Base-by-base conservation (phyloP, 2,329 filamentous ascomycete genomes). In the Epichloe aotearoae region DNA sequence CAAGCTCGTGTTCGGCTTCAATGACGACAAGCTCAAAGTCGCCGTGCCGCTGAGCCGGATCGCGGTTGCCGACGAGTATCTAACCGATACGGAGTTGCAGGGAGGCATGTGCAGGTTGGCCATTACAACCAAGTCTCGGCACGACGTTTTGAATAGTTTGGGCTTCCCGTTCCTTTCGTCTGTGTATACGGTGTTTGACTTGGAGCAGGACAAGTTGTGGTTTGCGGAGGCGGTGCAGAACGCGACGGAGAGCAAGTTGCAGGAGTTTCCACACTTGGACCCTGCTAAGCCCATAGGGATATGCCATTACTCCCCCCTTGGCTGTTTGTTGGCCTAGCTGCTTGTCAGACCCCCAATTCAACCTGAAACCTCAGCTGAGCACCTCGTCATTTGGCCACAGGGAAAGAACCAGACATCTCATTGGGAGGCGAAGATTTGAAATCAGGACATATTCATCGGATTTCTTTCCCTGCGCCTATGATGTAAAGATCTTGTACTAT, bases 241-340 rank as follows among this genome's bases (percentile, higher is more conserved):
- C 26, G 3, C 43, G n/a, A 45, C 43, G 23, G 14, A 30, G 17
- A 38, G 14, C 12, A 59, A 46, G 15, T 4, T 42, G 39, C 15
- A 3, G 17, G 39, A 42, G 39, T 20, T 42, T 12, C 39, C 39
- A 2, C 1, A 23, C 8, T 23, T 23, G 23, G 6, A 6, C 5
- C 5, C 23, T 6, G 23, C 2, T 0, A 23, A 23, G 23, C 5
- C 5, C 5, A 1, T 1, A 5, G 2, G 5, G 4, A 23, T 23
- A 5, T 23, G 20, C 20, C 19, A 19, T 19, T 1, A 5, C 20
- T 23, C 20, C 20, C 1, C 5, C 5, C 3, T 23, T 23, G 23
- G 23, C 2, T 23, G 23, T 23, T 7, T 23, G 0, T 2, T 6
- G 5, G 20, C 20, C 3, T 23, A 23, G 23, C 23, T 23, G 6